Evolutionary conservation across 768 basidiomycete genomes (phyloP).

Genomic region (Mycena galericulata): DNA sequence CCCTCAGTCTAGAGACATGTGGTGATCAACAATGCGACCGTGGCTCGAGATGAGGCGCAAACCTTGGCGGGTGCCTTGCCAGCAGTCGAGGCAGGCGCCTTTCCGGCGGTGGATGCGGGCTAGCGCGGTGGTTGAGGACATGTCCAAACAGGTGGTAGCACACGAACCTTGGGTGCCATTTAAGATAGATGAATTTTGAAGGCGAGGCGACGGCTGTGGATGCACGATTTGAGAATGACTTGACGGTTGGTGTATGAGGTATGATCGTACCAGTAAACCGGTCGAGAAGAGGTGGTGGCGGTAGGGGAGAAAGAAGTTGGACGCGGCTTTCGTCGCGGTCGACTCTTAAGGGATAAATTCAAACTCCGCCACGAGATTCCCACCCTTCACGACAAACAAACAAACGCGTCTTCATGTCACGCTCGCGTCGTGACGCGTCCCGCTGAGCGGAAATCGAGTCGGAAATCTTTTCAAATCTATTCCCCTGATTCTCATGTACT

Average conservation of each 20-base stretch:
- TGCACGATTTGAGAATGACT: background rate
- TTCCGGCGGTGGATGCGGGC: conserved; percentile 81
- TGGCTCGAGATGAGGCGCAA: background rate
- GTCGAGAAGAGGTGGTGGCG: conserved; percentile 26
- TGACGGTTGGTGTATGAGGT: conserved; percentile 12
- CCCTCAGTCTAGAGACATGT: conserved; percentile 35
- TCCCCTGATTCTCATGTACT: background rate
- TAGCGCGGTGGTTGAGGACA: conserved; percentile 35
- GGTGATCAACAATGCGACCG: conserved; percentile 8
- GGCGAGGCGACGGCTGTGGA: background rate
- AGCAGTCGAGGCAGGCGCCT: conserved; percentile 72
- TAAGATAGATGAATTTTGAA: conserved; percentile 37
- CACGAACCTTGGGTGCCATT: conserved; percentile 49
- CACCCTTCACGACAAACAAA: conserved; percentile 12
- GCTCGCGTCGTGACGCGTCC: conserved; percentile 3
- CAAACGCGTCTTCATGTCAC: conserved; percentile 20
- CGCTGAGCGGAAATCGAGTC: no score
- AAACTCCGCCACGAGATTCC: conserved; percentile 26
- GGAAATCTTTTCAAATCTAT: background rate
- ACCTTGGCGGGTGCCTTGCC: conserved; percentile 72
- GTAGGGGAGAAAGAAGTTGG: conserved; percentile 20
- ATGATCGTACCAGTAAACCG: conserved; percentile 10
- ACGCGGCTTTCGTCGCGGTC: conserved; percentile 17
- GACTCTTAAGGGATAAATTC: conserved; percentile 23
- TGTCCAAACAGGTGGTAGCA: conserved; percentile 2